These are phyloP conservation scores for Globisporangium cystogenes DNA, from an alignment of 352 stramenopile genomes.

Conservation along the genomic window DNA sequence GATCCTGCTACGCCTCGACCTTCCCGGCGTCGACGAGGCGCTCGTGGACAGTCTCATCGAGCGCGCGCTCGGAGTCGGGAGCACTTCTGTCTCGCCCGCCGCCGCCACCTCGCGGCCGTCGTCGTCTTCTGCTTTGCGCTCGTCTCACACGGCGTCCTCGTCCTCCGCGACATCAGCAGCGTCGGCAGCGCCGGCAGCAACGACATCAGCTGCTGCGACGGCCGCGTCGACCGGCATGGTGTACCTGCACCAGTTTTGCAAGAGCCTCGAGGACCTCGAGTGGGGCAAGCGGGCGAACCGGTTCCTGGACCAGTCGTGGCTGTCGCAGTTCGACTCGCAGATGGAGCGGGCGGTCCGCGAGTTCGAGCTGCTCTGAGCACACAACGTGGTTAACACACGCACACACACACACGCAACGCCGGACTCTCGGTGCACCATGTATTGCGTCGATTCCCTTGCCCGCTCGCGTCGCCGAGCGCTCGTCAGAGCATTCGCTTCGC, in stretches of 20 bases:
- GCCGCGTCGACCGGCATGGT: constrained; percentile 16
- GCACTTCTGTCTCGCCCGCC: background rate
- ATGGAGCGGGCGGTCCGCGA: constrained; percentile 65
- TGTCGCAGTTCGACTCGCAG: constrained; percentile 77
- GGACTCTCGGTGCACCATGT: constrained; percentile 1
- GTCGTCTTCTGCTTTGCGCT: background rate
- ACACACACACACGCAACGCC: background rate
- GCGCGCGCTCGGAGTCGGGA: constrained; percentile 15
- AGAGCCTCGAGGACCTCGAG: constrained; percentile 52
- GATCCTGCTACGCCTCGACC: constrained; percentile 32
- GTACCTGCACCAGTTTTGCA: constrained; percentile 41
- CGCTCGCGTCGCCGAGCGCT: background rate
- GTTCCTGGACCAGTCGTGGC: constrained; percentile 75
- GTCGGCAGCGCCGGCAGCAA: constrained; percentile 1
- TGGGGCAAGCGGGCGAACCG: constrained; percentile 67
- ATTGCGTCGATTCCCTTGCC: background rate
- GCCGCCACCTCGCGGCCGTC: background rate
- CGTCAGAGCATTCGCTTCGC: constrained; percentile 18
- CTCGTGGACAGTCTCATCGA: constrained; percentile 48
- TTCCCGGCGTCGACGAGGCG: constrained; percentile 45
- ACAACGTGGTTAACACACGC: background rate
- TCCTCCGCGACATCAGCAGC: background rate
- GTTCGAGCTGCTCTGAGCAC: constrained; percentile 56
- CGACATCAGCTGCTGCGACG: background rate
- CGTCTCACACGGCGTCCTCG: background rate